These are phyloP conservation scores for Paecilomyces variotii DNA, from an alignment of 2,329 filamentous ascomycete genomes.

Conservation along the genomic window DNA sequence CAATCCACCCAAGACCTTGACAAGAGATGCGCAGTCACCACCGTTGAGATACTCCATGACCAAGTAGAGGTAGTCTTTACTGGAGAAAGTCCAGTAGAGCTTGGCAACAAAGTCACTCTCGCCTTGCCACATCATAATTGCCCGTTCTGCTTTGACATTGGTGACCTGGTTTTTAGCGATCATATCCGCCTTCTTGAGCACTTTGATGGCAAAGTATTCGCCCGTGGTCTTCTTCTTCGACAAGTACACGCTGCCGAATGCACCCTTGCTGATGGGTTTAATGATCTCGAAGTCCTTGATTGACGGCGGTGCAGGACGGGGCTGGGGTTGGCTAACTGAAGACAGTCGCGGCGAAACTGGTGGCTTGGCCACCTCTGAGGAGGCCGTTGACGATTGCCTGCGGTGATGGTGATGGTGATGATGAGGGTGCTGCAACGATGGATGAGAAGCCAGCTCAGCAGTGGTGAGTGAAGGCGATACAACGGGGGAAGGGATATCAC, in stretches of 20 bases:
- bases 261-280: conserved; percentile 97
- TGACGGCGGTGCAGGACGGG: conserved; percentile 81
- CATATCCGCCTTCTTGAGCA: conserved; percentile 99
- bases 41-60: conserved; percentile 99
- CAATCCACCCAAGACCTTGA: conserved; percentile 85
- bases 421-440: conserved; percentile 59
- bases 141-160: conserved; percentile 95
- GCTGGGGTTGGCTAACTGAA: conserved; percentile 72
- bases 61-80: conserved; percentile 96
- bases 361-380: conserved; percentile 59
- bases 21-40: conserved; percentile 90
- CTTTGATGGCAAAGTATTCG: conserved; percentile 98
- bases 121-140: conserved; percentile 99
- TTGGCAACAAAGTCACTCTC: conserved; percentile 99
- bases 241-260: conserved; percentile 94
- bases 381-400: conserved; percentile 82
- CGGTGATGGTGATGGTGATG: conserved; percentile 60
- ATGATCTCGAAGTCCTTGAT: conserved; percentile 99
- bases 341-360: conserved; percentile 76
- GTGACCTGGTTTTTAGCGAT: conserved; percentile 99
- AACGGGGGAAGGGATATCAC: conserved; percentile 64
- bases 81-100: conserved; percentile 98
- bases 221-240: conserved; percentile 98
- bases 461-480: conserved; percentile 79
- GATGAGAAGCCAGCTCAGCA: conserved; percentile 53